Base-by-base conservation (phyloP, 257 asterid genomes). In the Solanum sejunctum region DNA sequence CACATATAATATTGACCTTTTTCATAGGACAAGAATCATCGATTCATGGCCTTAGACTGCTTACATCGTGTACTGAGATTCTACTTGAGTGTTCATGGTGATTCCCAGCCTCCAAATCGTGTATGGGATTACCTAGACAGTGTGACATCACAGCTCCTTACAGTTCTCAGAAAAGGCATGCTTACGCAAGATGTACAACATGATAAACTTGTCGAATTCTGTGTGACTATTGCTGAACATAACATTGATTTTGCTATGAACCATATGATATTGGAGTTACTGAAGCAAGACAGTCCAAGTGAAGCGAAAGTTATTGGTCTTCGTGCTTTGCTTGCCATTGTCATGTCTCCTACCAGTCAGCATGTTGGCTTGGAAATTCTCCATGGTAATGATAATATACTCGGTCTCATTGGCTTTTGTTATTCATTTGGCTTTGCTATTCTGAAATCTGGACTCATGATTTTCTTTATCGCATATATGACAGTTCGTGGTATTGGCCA, bases 91-190 rank as follows among this genome's bases (percentile, higher is more conserved):
- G 96, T 95, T 86, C 98, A 97, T 86, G 99, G 99, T 64, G 94
- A 92, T 89, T 89, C 94, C 57, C 99, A 97, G 87, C 98, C 98
- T 84, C 92, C 91, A 66, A 72, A 97, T 89, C 98, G 99, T 83
- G 99, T 97, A 55, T 97, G 99, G 99, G 99, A 97, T 87, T 94
- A 94, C 92, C 92, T 97, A 81, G 99, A 97, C 91, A 97, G 99
- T 87, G 98, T 97, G 84, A 95, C 98, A 87, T 92, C 98, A 82
- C 99, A 97, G 87, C 99, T 97, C 87, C 93, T 97, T 86, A 91
- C 98, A 67, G 92, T 92, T 87, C 96, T 95, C 82, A 90, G 95
- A 91, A 97, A 95, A 91, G 97, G 97, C 87, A 89, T 97, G 97
- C 98, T 97, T 52, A 93, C 97, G 49, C 99, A 97, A 88, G 99